Conservation (phyloP, 192 early-diverging fungal genomes). For the Coemansia javaensis region DNA sequence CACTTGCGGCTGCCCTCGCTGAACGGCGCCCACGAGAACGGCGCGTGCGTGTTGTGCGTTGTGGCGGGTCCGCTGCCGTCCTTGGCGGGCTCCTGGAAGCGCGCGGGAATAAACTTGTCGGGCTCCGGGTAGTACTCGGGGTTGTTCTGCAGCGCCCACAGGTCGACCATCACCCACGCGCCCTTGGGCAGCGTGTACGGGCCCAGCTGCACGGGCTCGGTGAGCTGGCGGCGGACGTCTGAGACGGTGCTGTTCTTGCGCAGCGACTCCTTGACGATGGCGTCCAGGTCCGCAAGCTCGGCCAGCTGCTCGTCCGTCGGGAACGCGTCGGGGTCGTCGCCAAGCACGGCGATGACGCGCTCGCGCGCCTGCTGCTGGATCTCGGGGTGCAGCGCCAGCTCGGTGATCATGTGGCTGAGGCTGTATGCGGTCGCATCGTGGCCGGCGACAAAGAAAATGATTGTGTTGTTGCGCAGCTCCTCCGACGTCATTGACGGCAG, state of each 20-base stretch:
- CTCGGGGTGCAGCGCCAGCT: slow-evolving; percentile 50
- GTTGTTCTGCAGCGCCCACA: slow-evolving; percentile 55
- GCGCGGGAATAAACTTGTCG: slow-evolving; percentile 49
- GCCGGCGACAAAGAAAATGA: slow-evolving; percentile 57
- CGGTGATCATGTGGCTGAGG: slow-evolving; percentile 38
- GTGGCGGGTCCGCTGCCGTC: slow-evolving; percentile 12
- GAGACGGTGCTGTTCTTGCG: slow-evolving; percentile 42
- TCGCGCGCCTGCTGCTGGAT: slow-evolving; percentile 42
- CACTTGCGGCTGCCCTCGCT: slow-evolving; percentile 55
- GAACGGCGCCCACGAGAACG: slow-evolving; percentile 57
- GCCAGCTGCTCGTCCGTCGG: slow-evolving; percentile 53
- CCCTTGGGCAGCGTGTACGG: slow-evolving; percentile 51
- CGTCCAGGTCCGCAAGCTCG: slow-evolving; percentile 46
- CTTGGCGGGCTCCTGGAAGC: slow-evolving; percentile 45
- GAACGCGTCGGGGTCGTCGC: slow-evolving; percentile 46
- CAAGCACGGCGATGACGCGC: slow-evolving; percentile 36
- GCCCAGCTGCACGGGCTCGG: slow-evolving; percentile 48
- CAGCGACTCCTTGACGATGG: slow-evolving; percentile 52
- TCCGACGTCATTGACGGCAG: slow-evolving; percentile 42
- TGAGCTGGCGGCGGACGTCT: slow-evolving; percentile 35
- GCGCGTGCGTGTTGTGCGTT: not conserved
- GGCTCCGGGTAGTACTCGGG: slow-evolving; percentile 49
- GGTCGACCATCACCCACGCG: slow-evolving; percentile 52
- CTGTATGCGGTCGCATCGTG: slow-evolving; percentile 50
- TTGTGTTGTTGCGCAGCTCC: slow-evolving; percentile 50